Evolutionary conservation across 306 rosid species (phyloP).

Genomic region (Quercus ilex): DNA sequence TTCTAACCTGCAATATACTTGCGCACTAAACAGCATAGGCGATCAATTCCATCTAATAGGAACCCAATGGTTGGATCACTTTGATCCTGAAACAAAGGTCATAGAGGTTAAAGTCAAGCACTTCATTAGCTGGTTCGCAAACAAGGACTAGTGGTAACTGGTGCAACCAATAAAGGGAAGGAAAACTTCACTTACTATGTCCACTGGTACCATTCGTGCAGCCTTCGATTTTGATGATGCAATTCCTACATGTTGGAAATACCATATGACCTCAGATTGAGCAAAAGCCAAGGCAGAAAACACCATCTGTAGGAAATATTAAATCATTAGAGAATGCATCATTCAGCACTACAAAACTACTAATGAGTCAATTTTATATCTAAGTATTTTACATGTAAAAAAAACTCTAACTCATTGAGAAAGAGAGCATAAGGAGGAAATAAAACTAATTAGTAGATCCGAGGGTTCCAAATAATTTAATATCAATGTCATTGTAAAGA

Average conservation of each 20-base stretch:
- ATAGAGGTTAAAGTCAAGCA: conserved; percentile 29
- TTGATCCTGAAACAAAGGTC: conserved; percentile 66
- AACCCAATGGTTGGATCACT: conserved; percentile 97
- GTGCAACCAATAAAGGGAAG: conserved; percentile 7
- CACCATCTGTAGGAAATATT: conserved; percentile 72
- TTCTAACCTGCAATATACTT: conserved; percentile 88
- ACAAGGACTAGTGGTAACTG: conserved; percentile 6
- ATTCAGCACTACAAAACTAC: not conserved
- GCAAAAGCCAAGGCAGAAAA: conserved; percentile 98
- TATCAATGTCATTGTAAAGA: not conserved
- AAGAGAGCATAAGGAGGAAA: not conserved
- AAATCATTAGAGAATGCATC: conserved; percentile 25
- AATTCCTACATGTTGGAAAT: conserved; percentile 91
- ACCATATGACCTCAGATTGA: conserved; percentile 94
- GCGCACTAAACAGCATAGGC: conserved; percentile 90
- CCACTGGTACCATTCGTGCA: conserved; percentile 66
- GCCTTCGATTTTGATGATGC: conserved; percentile 85
- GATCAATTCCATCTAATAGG: conserved; percentile 93
- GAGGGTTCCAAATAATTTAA: not conserved
- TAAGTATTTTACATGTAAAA: not conserved
- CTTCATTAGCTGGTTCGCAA: conserved; percentile 16
- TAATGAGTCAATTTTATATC: not conserved
- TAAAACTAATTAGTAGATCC: not conserved
- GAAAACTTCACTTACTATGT: conserved; percentile 61
- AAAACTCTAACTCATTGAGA: not conserved